Evolutionary conservation across 2,329 filamentous ascomycete species (phyloP).

Genomic region (Juglanconis juglandina): DNA sequence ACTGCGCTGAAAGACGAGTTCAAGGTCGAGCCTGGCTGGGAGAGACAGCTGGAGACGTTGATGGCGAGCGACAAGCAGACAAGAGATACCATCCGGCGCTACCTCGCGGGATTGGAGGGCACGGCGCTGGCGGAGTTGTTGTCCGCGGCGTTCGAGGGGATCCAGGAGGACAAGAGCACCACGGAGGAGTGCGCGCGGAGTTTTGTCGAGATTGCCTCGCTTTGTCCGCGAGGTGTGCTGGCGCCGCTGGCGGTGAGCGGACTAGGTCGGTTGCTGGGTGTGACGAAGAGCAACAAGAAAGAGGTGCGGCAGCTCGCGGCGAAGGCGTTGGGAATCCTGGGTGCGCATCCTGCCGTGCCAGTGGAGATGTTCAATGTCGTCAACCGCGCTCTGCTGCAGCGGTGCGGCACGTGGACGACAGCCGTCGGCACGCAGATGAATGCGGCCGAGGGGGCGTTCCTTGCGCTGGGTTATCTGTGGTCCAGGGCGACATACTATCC

Average conservation of each 20-base stretch:
- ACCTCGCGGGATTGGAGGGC: conserved; percentile 43
- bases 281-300: conserved; percentile 69
- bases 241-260: conserved; percentile 44
- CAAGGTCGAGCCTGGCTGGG: conserved; percentile 77
- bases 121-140: conserved; percentile 43
- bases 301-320: conserved; percentile 65
- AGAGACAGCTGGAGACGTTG: conserved; percentile 69
- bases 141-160: conserved; percentile 55
- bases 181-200: conserved; percentile 48
- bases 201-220: conserved; percentile 52
- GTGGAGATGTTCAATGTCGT: conserved; percentile 5
- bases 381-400: conserved; percentile 39
- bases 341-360: conserved; percentile 53
- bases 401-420: conserved; percentile 57
- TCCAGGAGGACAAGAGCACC: conserved; percentile 41
- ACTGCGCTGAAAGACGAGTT: conserved; percentile 43
- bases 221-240: conserved; percentile 34
- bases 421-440: conserved; percentile 41
- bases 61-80: conserved; percentile 67
- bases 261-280: conserved; percentile 52
- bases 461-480: conserved; percentile 42
- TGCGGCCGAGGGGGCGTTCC: conserved; percentile 43
- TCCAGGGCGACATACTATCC: conserved; percentile 44
- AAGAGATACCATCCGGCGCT: conserved; percentile 55
- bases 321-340: conserved; percentile 71